A percentile compares a stretch with the other conserved stretches of the same genome.
phyloP scores from a whole-genome alignment of 129 eudicot species.

The Erigeron canadensis region DNA sequence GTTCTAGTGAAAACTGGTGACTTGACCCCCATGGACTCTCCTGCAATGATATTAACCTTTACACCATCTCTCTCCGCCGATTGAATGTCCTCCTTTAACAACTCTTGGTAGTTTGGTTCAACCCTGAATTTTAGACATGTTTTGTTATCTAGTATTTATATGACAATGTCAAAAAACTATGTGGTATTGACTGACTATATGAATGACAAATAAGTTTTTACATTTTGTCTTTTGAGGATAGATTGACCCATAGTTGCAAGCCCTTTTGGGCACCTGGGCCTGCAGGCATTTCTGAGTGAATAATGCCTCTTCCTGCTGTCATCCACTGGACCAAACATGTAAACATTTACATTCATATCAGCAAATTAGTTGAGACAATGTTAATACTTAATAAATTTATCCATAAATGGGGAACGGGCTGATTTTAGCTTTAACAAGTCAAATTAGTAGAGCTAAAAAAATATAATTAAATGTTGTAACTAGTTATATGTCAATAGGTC shows the following conservation, averaged over 20 bases:
- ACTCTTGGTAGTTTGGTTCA: constrained; percentile 87
- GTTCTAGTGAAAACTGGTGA: constrained; percentile 90
- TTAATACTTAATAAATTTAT: neutral
- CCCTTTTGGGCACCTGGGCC: constrained; percentile 72
- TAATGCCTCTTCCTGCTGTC: constrained; percentile 97
- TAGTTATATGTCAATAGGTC: neutral
- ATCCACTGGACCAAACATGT: constrained; percentile 65
- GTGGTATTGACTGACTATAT: neutral
- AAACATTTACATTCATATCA: constrained; percentile 8
- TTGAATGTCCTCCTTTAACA: constrained; percentile 56
- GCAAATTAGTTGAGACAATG: neutral
- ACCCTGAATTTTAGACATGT: constrained; percentile 44
- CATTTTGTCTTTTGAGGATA: constrained; percentile 89
- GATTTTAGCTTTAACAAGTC: neutral
- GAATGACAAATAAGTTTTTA: constrained; percentile 26
- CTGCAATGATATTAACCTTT: constrained; percentile 71
- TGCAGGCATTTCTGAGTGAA: constrained; percentile 98
- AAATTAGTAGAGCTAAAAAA: neutral
- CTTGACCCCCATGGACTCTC: constrained; percentile 80
- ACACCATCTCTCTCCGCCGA: constrained; percentile 67
- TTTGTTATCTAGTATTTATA: neutral
- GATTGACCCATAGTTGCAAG: constrained; percentile 93
- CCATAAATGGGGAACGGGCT: neutral
- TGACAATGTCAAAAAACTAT: too few relatives aligned
- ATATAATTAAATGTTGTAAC: neutral